Conservation (phyloP, 2,329 filamentous ascomycete species). For the Sporothrix protearum region DNA sequence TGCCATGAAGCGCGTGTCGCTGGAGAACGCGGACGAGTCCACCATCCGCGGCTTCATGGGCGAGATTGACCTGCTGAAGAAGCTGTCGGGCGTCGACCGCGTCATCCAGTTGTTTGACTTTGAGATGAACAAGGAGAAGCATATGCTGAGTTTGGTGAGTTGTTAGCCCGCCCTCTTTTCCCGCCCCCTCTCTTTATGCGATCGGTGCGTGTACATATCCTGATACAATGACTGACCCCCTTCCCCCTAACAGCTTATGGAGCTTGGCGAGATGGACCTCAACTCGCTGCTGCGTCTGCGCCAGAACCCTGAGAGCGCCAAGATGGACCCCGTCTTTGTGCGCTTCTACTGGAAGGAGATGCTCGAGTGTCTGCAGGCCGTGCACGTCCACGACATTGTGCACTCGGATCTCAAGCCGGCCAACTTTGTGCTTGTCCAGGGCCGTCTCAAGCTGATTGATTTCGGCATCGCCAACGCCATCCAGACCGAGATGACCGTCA, state of each 20-base stretch:
- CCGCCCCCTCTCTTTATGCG: too few relatives aligned
- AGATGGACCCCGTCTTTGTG: constrained; percentile 83
- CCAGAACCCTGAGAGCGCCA: constrained; percentile 66
- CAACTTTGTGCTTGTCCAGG: constrained; percentile 91
- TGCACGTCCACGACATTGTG: constrained; percentile 87
- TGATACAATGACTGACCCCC: too few relatives aligned
- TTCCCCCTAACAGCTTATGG: too few relatives aligned
- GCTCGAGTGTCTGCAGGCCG: constrained; percentile 88
- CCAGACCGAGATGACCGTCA: constrained; percentile 90
- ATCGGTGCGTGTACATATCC: too few relatives aligned
- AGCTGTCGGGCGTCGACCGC: constrained; percentile 77
- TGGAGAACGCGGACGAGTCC: constrained; percentile 82
- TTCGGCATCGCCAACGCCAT: constrained; percentile 99
- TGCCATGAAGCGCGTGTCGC: constrained; percentile 85
- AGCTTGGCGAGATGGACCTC: constrained; percentile 91
- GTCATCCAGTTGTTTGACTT: constrained; percentile 90
- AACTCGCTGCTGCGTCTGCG: constrained; percentile 76
- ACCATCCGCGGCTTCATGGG: constrained; percentile 87
- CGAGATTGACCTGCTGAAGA: constrained; percentile 86
- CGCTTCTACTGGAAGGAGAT: constrained; percentile 99
- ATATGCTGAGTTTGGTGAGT: constrained; percentile 82
- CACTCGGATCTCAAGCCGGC: constrained; percentile 96
- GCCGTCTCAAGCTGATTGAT: constrained; percentile 90
- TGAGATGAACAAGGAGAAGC: constrained; percentile 89
- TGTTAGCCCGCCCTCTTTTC: too few relatives aligned